Conservation (phyloP, 2,329 filamentous ascomycete genomes). For the Apiospora hydei region DNA sequence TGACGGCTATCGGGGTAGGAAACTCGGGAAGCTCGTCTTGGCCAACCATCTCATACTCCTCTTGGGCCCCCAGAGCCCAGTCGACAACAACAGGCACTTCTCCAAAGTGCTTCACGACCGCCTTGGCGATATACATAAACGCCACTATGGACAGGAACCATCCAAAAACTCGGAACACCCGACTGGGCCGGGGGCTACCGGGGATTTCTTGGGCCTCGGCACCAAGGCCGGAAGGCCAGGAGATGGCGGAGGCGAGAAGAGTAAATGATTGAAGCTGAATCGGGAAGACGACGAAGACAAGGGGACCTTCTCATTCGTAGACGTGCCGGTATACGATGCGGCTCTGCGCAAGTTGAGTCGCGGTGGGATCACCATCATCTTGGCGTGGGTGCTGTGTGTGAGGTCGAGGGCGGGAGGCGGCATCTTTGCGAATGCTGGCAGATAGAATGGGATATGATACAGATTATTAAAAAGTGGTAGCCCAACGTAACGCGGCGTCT, state of each 20-base stretch:
- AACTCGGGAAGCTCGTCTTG: conserved; percentile 72
- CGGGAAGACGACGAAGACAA: conserved; percentile 59
- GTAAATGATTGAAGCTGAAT: conserved; percentile 72
- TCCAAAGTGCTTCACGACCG: conserved; percentile 42
- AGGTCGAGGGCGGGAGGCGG: conserved; percentile 47
- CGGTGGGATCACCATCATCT: conserved; percentile 61
- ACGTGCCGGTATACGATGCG: conserved; percentile 59
- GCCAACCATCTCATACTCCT: conserved; percentile 71
- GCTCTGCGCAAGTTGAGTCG: conserved; percentile 66
- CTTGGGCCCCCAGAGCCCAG: conserved; percentile 49
- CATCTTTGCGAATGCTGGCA: conserved; percentile 14
- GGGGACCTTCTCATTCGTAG: conserved; percentile 53
- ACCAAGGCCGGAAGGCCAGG: conserved; percentile 74
- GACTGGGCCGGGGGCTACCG: conserved; percentile 61
- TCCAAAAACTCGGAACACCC: conserved; percentile 62
- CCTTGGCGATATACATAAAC: conserved; percentile 57
- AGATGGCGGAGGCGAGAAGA: conserved; percentile 74
- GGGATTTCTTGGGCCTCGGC: conserved; percentile 69
- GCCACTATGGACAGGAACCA: conserved; percentile 59
- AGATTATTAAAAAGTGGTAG: neutral
- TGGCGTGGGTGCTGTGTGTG: conserved; percentile 52
- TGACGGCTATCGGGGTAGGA: conserved; percentile 75
- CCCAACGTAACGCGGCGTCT: neutral
- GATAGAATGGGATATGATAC: neutral
- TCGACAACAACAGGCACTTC: conserved; percentile 43